Conservation (phyloP, 768 basidiomycete genomes). For the Rhizopogon salebrosus region DNA sequence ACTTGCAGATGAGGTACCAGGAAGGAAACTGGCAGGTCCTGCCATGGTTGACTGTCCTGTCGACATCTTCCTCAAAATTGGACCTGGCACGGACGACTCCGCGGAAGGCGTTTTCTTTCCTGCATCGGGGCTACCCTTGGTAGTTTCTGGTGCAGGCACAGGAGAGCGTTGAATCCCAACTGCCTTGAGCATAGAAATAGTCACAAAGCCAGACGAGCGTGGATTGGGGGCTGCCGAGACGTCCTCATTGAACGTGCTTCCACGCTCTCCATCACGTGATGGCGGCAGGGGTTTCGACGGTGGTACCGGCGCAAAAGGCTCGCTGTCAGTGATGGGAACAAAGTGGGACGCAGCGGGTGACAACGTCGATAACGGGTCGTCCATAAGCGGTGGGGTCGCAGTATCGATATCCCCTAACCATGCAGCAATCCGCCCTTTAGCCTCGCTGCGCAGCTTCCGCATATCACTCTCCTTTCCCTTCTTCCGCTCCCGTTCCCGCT, state of each 20-base stretch:
- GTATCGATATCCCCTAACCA: constrained; percentile 70
- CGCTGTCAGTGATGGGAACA: constrained; percentile 19
- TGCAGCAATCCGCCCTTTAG: constrained; percentile 70
- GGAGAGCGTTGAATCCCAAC: constrained; percentile 1
- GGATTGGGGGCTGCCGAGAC: constrained; percentile 51
- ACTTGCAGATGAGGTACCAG: neutral
- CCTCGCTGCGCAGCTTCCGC: constrained; percentile 36
- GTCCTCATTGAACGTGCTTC: constrained; percentile 10
- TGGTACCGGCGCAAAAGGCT: constrained; percentile 13
- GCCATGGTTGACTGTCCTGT: neutral
- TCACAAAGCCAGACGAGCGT: constrained; percentile 72
- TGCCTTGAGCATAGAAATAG: constrained; percentile 49
- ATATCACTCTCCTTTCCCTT: constrained; percentile 32
- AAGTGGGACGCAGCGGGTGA: constrained; percentile 27
- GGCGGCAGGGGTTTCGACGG: constrained; percentile 16
- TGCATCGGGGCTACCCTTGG: neutral
- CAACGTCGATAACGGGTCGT: constrained; percentile 30
- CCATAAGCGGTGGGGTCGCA: constrained; percentile 42
- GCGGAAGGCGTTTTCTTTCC: neutral
- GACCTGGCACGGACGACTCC: neutral
- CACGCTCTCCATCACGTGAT: constrained; percentile 3
- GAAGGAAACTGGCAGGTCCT: neutral
- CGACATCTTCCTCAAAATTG: neutral
- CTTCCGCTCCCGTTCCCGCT: constrained; percentile 17
- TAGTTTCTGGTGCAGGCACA: neutral